A percentile compares a stretch with the other conserved stretches of the same genome.
phyloP scores from a whole-genome alignment of 1,284 basidiomycete genomes.

The Ganoderma sinense region DNA sequence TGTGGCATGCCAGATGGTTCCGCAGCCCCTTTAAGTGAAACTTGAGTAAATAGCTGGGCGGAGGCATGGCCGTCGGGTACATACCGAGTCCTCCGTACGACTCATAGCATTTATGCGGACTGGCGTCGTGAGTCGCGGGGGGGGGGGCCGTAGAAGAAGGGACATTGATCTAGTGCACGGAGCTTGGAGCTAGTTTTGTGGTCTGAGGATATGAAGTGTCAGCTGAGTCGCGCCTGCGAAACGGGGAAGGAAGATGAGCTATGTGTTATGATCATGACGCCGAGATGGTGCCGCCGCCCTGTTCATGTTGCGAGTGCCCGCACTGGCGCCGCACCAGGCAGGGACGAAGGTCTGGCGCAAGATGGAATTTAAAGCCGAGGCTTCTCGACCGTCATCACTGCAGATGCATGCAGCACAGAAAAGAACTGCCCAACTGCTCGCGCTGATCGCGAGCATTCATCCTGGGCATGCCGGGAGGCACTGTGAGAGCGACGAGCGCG shows the following conservation, averaged over 20 bases:
- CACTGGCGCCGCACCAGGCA: neutral
- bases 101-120: neutral
- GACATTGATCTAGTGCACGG: neutral
- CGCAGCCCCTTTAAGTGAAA: neutral
- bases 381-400: neutral
- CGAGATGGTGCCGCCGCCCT: constrained; percentile 9
- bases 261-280: neutral
- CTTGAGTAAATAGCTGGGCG: neutral
- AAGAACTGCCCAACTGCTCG: neutral
- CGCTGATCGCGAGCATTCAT: neutral
- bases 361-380: neutral
- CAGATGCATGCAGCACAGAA: neutral
- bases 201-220: neutral
- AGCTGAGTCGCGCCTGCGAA: neutral
- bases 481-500: neutral
- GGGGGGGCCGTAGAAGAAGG: neutral
- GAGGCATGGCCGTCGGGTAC: neutral
- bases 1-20: neutral
- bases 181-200: constrained; percentile 1
- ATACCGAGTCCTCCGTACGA: neutral
- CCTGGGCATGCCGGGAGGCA: neutral
- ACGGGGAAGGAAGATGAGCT: neutral
- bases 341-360: neutral
- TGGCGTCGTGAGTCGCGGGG: neutral
- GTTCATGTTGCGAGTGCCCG: neutral